phyloP scores from a whole-genome alignment of 345 rosid genomes.

The Hibiscus trionum region DNA sequence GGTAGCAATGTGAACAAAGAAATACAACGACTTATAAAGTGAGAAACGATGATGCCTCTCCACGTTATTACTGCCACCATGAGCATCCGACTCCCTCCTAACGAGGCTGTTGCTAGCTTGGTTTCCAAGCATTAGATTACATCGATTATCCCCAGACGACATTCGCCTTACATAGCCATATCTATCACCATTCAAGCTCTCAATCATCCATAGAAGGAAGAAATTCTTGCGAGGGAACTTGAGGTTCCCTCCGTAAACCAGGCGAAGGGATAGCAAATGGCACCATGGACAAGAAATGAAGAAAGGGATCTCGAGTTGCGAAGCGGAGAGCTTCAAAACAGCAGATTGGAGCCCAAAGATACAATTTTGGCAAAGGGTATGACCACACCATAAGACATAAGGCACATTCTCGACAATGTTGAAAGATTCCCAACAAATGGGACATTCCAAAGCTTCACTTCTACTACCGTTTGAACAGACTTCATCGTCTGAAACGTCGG shows the following conservation, averaged over 20 bases:
- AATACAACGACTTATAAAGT: slow-evolving; percentile 42
- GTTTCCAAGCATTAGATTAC: slow-evolving; percentile 22
- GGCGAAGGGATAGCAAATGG: slow-evolving; percentile 37
- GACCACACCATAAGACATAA: slow-evolving; percentile 64
- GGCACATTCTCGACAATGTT: slow-evolving; percentile 72
- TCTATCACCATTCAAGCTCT: slow-evolving; percentile 52
- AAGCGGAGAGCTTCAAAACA: slow-evolving; percentile 34
- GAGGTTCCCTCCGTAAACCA: slow-evolving; percentile 39
- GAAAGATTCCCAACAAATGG: slow-evolving; percentile 62
- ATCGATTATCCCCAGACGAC: slow-evolving; percentile 26
- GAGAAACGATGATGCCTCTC: slow-evolving; percentile 31
- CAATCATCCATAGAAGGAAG: slow-evolving; percentile 73
- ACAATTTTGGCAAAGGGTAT: slow-evolving; percentile 60
- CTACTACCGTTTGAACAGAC: slow-evolving; percentile 20
- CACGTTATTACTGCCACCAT: slow-evolving; percentile 15
- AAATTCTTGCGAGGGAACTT: slow-evolving; percentile 58
- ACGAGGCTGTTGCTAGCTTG: slow-evolving; percentile 12
- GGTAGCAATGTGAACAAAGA: slow-evolving; percentile 47
- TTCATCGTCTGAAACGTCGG: slow-evolving; percentile 56
- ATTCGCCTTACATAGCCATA: neutral
- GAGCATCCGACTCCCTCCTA: slow-evolving; percentile 19
- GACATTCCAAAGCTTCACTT: slow-evolving; percentile 62
- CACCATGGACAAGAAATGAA: slow-evolving; percentile 66
- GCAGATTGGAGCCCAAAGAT: slow-evolving; percentile 50
- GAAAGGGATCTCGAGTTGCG: slow-evolving; percentile 44